Evolutionary conservation across 768 basidiomycete species (phyloP).

Genomic region (Mycena maculata): DNA sequence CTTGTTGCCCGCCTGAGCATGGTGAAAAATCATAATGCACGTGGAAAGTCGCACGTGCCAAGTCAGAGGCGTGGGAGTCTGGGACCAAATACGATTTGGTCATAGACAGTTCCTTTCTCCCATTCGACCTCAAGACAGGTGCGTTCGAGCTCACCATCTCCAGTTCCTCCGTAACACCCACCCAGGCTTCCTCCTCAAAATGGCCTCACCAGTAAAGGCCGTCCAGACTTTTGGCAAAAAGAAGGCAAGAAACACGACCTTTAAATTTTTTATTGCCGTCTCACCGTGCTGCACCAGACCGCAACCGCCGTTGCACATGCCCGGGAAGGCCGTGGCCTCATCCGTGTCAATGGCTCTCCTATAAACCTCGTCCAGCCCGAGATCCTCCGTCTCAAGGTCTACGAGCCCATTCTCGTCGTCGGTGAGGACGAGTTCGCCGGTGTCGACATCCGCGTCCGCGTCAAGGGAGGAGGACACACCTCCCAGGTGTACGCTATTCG

Average conservation of each 20-base stretch:
- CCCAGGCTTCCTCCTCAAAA: constrained; percentile 57
- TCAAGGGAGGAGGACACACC: constrained; percentile 99
- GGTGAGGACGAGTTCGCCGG: constrained; percentile 88
- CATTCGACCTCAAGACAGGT: constrained; percentile 34
- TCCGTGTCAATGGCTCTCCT: constrained; percentile 97
- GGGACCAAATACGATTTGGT: too few species aligned
- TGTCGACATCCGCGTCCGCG: constrained; percentile 96
- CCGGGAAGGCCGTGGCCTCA: constrained; percentile 94
- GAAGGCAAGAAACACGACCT: constrained; percentile 72
- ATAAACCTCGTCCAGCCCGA: constrained; percentile 96
- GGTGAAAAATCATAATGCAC: neutral
- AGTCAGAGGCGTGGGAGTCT: too few species aligned
- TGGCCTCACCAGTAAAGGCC: constrained; percentile 84
- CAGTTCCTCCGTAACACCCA: constrained; percentile 27
- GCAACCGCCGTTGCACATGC: constrained; percentile 98
- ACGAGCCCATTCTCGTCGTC: constrained; percentile 95
- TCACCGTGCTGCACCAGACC: constrained; percentile 65
- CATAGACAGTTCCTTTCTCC: constrained; percentile 3
- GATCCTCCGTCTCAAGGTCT: constrained; percentile 97
- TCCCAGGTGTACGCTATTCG: constrained; percentile 99
- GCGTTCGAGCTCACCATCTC: constrained; percentile 13
- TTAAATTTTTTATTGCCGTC: constrained; percentile 17
- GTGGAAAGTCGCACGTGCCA: neutral
- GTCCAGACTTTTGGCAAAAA: constrained; percentile 99
- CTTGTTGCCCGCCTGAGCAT: constrained; percentile 25